Conservation (phyloP, 805 yeast genomes). For the Yamadazyma phyllophila region DNA sequence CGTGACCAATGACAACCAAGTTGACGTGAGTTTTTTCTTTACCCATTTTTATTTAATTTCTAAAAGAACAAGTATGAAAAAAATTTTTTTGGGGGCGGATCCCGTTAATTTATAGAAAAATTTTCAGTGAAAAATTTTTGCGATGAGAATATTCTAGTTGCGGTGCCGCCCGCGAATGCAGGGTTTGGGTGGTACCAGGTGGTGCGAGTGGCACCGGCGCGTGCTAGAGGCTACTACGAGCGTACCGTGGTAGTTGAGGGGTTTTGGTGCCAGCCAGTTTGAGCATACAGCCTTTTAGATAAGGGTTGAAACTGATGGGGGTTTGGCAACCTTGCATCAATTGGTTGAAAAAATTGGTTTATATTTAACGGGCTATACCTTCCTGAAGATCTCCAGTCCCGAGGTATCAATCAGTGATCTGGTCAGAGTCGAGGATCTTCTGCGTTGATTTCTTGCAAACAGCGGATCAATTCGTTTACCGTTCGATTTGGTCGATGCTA, state of each 20-base stretch:
- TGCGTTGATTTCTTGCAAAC: slow-evolving; percentile 83
- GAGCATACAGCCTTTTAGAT: not conserved
- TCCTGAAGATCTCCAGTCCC: slow-evolving; percentile 11
- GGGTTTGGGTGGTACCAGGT: not conserved
- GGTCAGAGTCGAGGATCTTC: slow-evolving; percentile 52
- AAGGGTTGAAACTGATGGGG: not conserved
- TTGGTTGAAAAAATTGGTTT: not conserved
- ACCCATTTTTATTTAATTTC: slow-evolving; percentile 53
- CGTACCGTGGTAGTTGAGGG: no score
- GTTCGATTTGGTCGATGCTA: slow-evolving; percentile 60
- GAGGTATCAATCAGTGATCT: slow-evolving; percentile 13
- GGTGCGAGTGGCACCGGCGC: no score
- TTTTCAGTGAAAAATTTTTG: slow-evolving; percentile 6
- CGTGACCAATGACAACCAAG: slow-evolving; percentile 99
- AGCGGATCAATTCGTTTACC: slow-evolving; percentile 82
- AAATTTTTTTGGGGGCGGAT: slow-evolving; percentile 13
- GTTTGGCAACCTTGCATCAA: no score
- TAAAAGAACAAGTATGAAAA: slow-evolving; percentile 5
- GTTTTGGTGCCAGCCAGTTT: no score
- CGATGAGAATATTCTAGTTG: slow-evolving; percentile 4
- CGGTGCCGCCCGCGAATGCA: not conserved
- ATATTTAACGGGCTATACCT: slow-evolving; percentile 1
- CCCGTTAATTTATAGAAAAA: slow-evolving; percentile 7
- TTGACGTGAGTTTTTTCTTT: slow-evolving; percentile 96
- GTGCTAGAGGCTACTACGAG: no score